phyloP scores from a whole-genome alignment of 2,329 filamentous ascomycete genomes.

The Botryotinia globosa region DNA sequence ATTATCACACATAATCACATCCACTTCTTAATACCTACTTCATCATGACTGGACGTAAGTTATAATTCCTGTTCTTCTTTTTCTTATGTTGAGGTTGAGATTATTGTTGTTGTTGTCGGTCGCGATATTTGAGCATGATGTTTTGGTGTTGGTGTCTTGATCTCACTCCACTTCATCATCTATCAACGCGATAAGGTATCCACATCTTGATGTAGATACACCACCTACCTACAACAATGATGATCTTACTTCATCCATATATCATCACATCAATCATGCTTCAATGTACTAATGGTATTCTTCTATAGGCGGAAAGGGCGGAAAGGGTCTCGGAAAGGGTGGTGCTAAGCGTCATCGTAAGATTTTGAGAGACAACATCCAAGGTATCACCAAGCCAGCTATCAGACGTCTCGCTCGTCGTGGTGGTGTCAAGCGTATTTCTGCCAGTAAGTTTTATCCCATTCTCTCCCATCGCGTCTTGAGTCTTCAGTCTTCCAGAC shows the following conservation, averaged over 20 bases:
- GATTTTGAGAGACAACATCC: constrained; percentile 99
- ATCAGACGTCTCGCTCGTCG: constrained; percentile 97
- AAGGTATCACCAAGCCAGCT: constrained; percentile 98
- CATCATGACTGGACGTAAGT: constrained; percentile 59
- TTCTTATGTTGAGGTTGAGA: constrained; percentile 27
- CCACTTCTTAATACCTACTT: constrained; percentile 37
- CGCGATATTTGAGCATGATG: constrained; percentile 9
- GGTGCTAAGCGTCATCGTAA: constrained; percentile 98
- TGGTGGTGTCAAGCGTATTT: constrained; percentile 99
- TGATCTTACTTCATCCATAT: constrained; percentile 55
- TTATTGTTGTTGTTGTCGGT: constrained; percentile 43
- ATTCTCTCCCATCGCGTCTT: constrained; percentile 62
- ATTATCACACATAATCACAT: constrained; percentile 23
- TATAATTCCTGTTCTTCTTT: constrained; percentile 35
- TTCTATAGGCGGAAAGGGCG: constrained; percentile 54
- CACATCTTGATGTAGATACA: constrained; percentile 1
- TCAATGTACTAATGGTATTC: background rate
- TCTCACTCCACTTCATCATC: background rate
- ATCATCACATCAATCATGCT: constrained; percentile 42
- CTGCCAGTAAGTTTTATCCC: constrained; percentile 63
- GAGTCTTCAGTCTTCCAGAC: constrained; percentile 50
- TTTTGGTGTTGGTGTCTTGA: constrained; percentile 6
- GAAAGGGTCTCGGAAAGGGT: constrained; percentile 97
- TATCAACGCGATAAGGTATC: constrained; percentile 19
- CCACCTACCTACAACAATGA: background rate